Base-by-base conservation (phyloP, 2,329 filamentous ascomycete genomes). In the Cercospora sp. region DNA sequence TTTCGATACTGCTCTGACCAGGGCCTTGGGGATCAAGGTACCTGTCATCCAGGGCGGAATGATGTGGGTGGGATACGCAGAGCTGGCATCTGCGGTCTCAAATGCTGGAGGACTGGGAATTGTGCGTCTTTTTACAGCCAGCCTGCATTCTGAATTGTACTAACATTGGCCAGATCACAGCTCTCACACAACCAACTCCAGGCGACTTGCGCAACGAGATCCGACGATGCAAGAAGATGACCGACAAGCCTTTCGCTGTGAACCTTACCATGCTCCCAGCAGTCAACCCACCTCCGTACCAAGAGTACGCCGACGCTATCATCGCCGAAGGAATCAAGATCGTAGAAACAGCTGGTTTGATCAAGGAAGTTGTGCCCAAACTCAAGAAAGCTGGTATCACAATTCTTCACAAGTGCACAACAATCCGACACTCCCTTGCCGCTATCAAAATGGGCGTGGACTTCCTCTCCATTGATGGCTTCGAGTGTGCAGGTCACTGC, bases 361-460 rank as follows among this genome's bases (percentile, higher is more conserved):
- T 94, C 0, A 94, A 93, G 1, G 92, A 93, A 6, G 90, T 97
- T 70, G 97, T 98, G 79, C 84, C 87, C 76, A 87, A 92, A 83
- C 87, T 98, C 66, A 98, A 97, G 83, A 86, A 87, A 68, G 91
- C 89, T 5, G 89, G 89, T 65, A 86, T 87, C 75, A 94, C 86
- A 66, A 88, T 98, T 74, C 84, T 98, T 65, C 94, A 98, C 86
- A 98, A 98, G 83, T 98, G 94, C 85, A 98, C 94, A 10, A 95
- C 93, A 3, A 96, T 98, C 81, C 86, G 93, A 64, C 94, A 98
- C 79, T 94, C 94, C n/a, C 88, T 92, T 80, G 93, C 91, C 70
- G 94, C 94, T 62, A 86, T 96, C 68, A 96, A 96, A 81, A 88
- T 98, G 55, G 94, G 94, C 70, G 94, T 97, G 5, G 94, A 98